Evolutionary conservation across 768 basidiomycete species (phyloP).

Genomic region (Gloeopeniophorella convolvens): DNA sequence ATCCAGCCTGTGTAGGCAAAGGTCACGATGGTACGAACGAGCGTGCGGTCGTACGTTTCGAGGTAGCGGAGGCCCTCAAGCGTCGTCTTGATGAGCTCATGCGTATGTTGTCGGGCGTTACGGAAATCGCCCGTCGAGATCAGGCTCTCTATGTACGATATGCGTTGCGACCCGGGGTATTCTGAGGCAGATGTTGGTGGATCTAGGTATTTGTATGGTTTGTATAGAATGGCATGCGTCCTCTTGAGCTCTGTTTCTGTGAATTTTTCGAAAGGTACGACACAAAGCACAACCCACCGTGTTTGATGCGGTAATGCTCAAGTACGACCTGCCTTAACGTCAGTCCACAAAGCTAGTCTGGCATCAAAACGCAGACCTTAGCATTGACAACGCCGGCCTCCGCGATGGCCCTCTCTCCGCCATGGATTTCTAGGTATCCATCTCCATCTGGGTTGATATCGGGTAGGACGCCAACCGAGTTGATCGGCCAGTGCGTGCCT

Average conservation of each 20-base stretch:
- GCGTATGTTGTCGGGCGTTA: constrained; percentile 43
- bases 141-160: constrained; percentile 40
- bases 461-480: constrained; percentile 76
- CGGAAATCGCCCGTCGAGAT: constrained; percentile 40
- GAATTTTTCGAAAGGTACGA: neutral
- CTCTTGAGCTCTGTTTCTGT: constrained; percentile 50
- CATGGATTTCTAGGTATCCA: constrained; percentile 48
- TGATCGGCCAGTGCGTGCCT: constrained; percentile 71
- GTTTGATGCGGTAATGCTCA: constrained; percentile 73
- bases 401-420: constrained; percentile 47
- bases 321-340: constrained; percentile 45
- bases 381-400: constrained; percentile 57
- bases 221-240: constrained; percentile 52
- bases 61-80: constrained; percentile 68
- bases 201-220: constrained; percentile 50
- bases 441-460: constrained; percentile 56
- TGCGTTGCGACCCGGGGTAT: constrained; percentile 30
- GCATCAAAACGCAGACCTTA: constrained; percentile 32
- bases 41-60: constrained; percentile 66
- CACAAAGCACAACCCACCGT: constrained; percentile 40
- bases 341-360: neutral
- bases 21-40: constrained; percentile 65
- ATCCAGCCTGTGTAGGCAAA: constrained; percentile 76
- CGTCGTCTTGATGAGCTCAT: constrained; percentile 44
- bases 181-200: constrained; percentile 22